Percentiles rank a stretch among this genome's conserved stretches.
phyloP scores from a whole-genome alignment of 805 yeast species.

The Saccharomyces cerevisiae region DNA sequence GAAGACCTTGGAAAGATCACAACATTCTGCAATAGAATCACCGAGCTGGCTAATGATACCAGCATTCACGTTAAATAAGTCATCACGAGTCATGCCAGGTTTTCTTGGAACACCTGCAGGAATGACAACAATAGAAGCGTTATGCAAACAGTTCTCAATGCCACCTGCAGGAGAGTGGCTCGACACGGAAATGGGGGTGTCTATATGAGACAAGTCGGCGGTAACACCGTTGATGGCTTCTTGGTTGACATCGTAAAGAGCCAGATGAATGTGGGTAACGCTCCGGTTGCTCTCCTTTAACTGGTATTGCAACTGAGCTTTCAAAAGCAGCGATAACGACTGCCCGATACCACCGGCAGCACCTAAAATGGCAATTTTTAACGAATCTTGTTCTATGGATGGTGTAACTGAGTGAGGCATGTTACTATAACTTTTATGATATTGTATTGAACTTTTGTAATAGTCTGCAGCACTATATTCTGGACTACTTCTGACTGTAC shows the following conservation, averaged over 20 bases:
- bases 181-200: constrained; percentile 53
- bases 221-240: constrained; percentile 64
- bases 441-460: not conserved
- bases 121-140: constrained; percentile 27
- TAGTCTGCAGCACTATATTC: not conserved
- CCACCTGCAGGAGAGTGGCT: constrained; percentile 48
- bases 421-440: not conserved
- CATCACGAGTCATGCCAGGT: constrained; percentile 93
- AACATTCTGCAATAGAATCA: constrained; percentile 59
- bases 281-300: constrained; percentile 40
- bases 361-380: constrained; percentile 77
- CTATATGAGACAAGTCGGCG: constrained; percentile 78
- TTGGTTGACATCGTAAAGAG: constrained; percentile 77
- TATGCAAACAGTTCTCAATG: constrained; percentile 22
- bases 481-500: not conserved
- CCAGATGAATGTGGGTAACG: constrained; percentile 35
- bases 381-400: constrained; percentile 2
- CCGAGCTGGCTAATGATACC: constrained; percentile 69
- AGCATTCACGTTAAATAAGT: constrained; percentile 76
- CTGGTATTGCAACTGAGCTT: constrained; percentile 34
- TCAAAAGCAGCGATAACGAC: constrained; percentile 75
- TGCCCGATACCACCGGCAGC: constrained; percentile 96
- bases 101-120: constrained; percentile 92
- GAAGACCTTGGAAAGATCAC: constrained; percentile 58
- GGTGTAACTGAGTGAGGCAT: constrained; percentile 20